Evolutionary conservation across 2,329 filamentous ascomycete species (phyloP).

Genomic region (Aphanoascus verrucosus): DNA sequence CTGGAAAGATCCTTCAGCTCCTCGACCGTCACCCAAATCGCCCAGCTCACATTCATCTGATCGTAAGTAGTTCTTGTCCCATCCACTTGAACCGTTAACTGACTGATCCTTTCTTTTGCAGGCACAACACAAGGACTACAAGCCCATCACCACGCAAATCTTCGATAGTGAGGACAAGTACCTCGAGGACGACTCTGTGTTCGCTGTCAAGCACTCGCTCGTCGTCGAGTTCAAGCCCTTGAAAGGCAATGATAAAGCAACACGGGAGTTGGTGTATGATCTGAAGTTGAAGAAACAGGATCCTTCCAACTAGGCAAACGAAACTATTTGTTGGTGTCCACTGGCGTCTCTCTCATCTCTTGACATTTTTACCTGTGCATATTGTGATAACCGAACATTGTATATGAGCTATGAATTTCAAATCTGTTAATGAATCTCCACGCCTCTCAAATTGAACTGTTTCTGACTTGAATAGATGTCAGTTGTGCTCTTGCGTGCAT

Average conservation of each 20-base stretch:
- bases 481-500: too few species aligned
- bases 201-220: constrained; percentile 50
- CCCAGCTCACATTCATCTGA: constrained; percentile 54
- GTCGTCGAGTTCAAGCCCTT: constrained; percentile 47
- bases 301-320: neutral
- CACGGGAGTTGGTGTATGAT: constrained; percentile 45
- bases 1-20: constrained; percentile 47
- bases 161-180: constrained; percentile 59
- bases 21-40: constrained; percentile 52
- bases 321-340: too few species aligned
- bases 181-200: constrained; percentile 48
- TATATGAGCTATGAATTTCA: neutral
- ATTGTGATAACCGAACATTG: neutral
- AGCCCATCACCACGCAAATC: constrained; percentile 61
- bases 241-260: constrained; percentile 42
- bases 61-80: constrained; percentile 35
- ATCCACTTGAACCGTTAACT: neutral
- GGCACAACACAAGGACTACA: constrained; percentile 10
- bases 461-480: too few species aligned
- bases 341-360: neutral
- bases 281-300: constrained; percentile 6
- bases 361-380: neutral
- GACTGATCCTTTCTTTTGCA: constrained; percentile 5
- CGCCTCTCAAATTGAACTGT: too few species aligned
- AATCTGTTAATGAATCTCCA: neutral